phyloP scores from a whole-genome alignment of 2,329 filamentous ascomycete species.

The Mycosphaerella sp. region DNA sequence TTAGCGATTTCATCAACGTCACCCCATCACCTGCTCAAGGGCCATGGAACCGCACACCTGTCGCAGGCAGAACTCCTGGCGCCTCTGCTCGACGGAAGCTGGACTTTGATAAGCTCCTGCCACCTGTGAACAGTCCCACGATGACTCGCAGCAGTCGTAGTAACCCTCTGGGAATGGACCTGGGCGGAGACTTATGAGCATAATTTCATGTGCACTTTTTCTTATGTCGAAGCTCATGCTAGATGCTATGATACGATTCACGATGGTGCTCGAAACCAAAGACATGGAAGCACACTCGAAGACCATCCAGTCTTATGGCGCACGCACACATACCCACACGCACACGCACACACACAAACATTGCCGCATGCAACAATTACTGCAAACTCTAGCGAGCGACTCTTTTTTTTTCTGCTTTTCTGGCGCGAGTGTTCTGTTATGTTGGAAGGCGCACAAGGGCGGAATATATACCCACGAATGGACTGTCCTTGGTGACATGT shows the following conservation, averaged over 20 bases:
- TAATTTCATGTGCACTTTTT: slow-evolving; percentile 2
- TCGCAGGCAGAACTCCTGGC: slow-evolving; percentile 60
- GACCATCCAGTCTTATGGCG: slow-evolving; percentile 1
- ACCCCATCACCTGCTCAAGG: slow-evolving; percentile 91
- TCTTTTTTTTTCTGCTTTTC: slow-evolving; percentile 1
- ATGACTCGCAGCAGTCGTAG: slow-evolving; percentile 38
- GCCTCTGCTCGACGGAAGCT: slow-evolving; percentile 63
- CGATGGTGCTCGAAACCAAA: neutral
- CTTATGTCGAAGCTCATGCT: slow-evolving; percentile 3
- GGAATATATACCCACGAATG: slow-evolving; percentile 3
- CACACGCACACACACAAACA: neutral
- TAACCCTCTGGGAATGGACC: slow-evolving; percentile 55
- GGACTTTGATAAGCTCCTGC: slow-evolving; percentile 72
- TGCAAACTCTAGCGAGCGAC: slow-evolving; percentile 3
- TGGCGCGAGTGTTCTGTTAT: slow-evolving; percentile 1
- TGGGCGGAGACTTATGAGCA: slow-evolving; percentile 53
- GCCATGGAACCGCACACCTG: slow-evolving; percentile 61
- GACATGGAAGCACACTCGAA: neutral
- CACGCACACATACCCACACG: neutral
- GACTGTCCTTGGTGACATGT: slow-evolving; percentile 3
- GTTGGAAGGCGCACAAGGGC: neutral
- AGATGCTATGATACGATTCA: slow-evolving; percentile 14
- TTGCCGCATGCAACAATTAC: slow-evolving; percentile 7
- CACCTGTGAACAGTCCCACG: slow-evolving; percentile 45
- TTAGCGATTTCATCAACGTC: slow-evolving; percentile 95